phyloP scores from a whole-genome alignment of 2,329 filamentous ascomycete genomes.

The Fusarium domesticum region DNA sequence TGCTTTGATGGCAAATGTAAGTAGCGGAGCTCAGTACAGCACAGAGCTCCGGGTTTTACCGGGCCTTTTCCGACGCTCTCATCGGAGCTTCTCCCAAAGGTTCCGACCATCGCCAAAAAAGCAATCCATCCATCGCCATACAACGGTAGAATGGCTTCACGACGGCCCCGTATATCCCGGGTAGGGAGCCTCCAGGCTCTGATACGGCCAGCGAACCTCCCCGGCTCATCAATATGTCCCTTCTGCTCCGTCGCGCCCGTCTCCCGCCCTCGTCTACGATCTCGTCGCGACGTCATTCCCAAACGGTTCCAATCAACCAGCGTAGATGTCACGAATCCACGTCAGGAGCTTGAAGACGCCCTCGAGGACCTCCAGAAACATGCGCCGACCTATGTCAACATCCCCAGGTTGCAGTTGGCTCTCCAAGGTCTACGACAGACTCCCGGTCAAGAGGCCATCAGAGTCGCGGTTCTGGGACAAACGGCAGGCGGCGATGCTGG shows the following conservation, averaged over 20 bases:
- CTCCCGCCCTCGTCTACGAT: conserved; percentile 17
- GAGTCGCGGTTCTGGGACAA: conserved; percentile 56
- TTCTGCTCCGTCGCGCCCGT: conserved; percentile 32
- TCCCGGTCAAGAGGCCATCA: conserved; percentile 55
- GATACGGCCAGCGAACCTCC: conserved; percentile 14
- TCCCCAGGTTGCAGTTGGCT: conserved; percentile 70
- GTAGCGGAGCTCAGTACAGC: neutral
- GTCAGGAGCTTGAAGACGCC: conserved; percentile 55
- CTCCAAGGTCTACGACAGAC: conserved; percentile 59
- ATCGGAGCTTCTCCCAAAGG: conserved; percentile 19
- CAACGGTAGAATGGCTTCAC: conserved; percentile 29
- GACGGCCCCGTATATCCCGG: conserved; percentile 29
- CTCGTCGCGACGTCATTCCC: conserved; percentile 22
- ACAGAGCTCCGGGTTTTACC: conserved; percentile 28
- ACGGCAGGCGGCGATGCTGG: conserved; percentile 37
- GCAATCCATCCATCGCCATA: conserved; percentile 16
- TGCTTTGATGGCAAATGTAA: neutral
- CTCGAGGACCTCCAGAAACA: conserved; percentile 60
- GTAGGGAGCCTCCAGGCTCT: conserved; percentile 29
- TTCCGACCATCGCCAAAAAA: conserved; percentile 16
- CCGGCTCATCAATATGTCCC: conserved; percentile 27
- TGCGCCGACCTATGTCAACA: conserved; percentile 60
- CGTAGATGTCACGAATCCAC: conserved; percentile 32
- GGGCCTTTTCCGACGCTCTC: conserved; percentile 22
- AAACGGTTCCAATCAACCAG: conserved; percentile 33